Evolutionary conservation across 306 rosid species (phyloP).

Genomic region (Cicer arietinum): DNA sequence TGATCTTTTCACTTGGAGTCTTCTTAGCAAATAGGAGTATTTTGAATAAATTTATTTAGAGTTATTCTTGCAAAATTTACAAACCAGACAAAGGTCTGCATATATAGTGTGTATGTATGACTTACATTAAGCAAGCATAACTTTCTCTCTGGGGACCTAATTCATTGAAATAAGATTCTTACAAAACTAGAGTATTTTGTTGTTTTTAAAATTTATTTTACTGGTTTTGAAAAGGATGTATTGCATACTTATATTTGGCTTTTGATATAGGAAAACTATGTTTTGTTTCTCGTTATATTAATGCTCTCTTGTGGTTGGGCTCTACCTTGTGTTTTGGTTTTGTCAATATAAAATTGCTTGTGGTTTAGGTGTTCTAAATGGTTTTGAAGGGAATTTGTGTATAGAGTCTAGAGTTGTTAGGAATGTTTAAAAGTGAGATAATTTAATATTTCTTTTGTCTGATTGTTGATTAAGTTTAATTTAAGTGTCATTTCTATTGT

Average conservation of each 20-base stretch:
- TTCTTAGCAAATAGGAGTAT: not conserved
- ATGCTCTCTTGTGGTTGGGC: not conserved
- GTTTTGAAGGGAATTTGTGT: too few species aligned
- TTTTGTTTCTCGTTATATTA: not conserved
- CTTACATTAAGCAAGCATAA: not conserved
- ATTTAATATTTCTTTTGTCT: too few species aligned
- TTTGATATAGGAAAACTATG: not conserved
- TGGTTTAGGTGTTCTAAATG: too few species aligned
- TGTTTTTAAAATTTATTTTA: not conserved
- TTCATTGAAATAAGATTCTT: not conserved
- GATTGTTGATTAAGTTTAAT: too few species aligned
- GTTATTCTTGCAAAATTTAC: not conserved
- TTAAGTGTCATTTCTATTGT: too few species aligned
- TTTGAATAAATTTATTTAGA: constrained; percentile 1
- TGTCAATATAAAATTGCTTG: too few species aligned
- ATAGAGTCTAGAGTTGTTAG: too few species aligned
- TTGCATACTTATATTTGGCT: not conserved
- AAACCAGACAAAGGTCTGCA: not conserved
- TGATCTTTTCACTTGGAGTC: constrained; percentile 4
- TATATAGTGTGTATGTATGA: not conserved
- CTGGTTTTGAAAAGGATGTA: not conserved
- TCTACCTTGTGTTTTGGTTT: not conserved
- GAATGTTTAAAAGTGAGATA: too few species aligned
- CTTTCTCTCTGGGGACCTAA: not conserved
- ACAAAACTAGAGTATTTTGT: constrained; percentile 7